Base-by-base conservation (phyloP, 192 early-diverging fungal genomes). In the Linnemannia zychae region DNA sequence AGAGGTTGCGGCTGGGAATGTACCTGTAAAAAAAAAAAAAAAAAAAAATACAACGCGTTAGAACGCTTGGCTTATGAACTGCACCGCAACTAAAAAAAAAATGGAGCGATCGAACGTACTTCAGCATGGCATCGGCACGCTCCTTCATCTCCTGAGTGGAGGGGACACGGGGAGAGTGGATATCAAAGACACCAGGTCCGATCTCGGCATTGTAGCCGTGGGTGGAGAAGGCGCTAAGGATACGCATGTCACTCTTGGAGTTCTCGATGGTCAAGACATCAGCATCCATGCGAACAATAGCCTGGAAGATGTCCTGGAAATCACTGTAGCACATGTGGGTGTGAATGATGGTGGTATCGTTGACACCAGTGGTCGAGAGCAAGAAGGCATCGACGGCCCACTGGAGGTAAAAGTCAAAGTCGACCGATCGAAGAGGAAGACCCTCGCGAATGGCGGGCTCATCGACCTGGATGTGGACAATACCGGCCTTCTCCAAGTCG, bases 371-470 rank as follows among this genome's bases (percentile, higher is more conserved):
- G 73, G 97, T 97, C 70, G 97, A 91, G 68, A 99, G 92, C 80
- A 95, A 92, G 95, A 99, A 99, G 46, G 96, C 92, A 49, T 94
- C 93, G 75, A 98, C 97, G 68, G 98, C 96, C 98, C 98, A 99
- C 76, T 95, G 89, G 84, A 99, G 94, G 90, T 99, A 99, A 49
- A 88, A 92, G 67, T 92, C 93, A 93, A 96, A 97, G 86, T 98
- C 96, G 70, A 91, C 88, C 71, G 91, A 87, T 86, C 97, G 95
- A 76, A 99, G 93, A 11, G 98, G 98, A 47, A 99, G 91, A 82
- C 98, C 98, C 89, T 99, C 98, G 89, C 98, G 96, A 87, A 99
- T 98, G 77, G 98, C 98, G 34, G 98, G 98, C 91, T 99, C 98
- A 90, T 99, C 98, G 76, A 99, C 96, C 90, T 99, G 98, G 84